Base-by-base conservation (phyloP, 2,329 filamentous ascomycete genomes). In the Cryphonectria nitschkei region DNA sequence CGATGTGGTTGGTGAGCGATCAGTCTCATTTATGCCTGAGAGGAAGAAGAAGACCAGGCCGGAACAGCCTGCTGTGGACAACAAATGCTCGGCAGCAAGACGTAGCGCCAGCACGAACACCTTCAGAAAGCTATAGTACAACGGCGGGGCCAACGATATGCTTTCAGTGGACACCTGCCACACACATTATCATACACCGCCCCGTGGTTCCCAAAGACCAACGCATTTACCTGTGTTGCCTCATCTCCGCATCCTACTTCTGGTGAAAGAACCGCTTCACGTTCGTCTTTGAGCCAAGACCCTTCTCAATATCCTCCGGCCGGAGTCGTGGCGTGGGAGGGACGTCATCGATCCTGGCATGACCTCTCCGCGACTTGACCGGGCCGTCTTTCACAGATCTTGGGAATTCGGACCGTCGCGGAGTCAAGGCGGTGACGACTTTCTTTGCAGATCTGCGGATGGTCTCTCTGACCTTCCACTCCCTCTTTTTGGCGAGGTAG, bases 401-500 rank as follows among this genome's bases (percentile, higher is more conserved):
- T 2, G 89, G 89, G 72, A 91, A 91, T 75, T 90, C 88, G 69
- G 84, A 80, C 70, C 88, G 84, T 64, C 88, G 82, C 7, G 89
- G 89, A n/a, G 89, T 91, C 69, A 91, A 83, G 6, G 85, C 89
- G 4, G 84, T 86, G 60, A 86, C 87, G 39, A 91, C 88, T 76
- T 84, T 89, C 73, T 84, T 85, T 43, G 89, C 89, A 1, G 92
- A 94, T 74, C 88, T 88, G 69, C 90, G 87, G 70, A 97, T 84
- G 41, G 86, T 92, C 78, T 93, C 89, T 71, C 90, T 88, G 75
- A 96, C 84, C 74, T 90, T 92, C 93, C 93, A 96, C 80, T 95
- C 92, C 63, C 90, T 89, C 82, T 93, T 94, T 85, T 96, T 96
- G 69, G 93, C 92, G 52, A 95, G 79, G 79, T 91, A 93, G 82